phyloP scores from a whole-genome alignment of 306 rosid species.

The Cajanus cajan region DNA sequence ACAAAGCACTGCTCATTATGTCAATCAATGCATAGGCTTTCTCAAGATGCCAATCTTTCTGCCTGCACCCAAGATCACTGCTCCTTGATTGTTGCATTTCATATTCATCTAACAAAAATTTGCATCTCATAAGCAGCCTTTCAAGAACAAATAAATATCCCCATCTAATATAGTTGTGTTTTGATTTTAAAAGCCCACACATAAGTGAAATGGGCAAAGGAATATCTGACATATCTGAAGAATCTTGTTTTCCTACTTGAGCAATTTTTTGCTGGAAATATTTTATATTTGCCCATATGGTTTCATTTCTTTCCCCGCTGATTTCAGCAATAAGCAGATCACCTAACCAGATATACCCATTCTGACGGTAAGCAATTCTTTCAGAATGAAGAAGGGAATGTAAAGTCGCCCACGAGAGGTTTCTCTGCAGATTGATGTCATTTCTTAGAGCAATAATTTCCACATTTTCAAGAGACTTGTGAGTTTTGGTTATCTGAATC shows the following conservation, averaged over 20 bases:
- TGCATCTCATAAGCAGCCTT: slow-evolving; percentile 91
- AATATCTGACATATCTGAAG: slow-evolving; percentile 55
- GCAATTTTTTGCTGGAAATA: slow-evolving; percentile 64
- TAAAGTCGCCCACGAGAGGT: slow-evolving; percentile 75
- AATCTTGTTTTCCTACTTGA: slow-evolving; percentile 58
- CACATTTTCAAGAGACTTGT: slow-evolving; percentile 59
- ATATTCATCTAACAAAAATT: slow-evolving; percentile 79
- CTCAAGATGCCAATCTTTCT: slow-evolving; percentile 63
- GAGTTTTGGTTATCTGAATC: slow-evolving; percentile 77
- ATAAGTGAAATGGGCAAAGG: slow-evolving; percentile 70
- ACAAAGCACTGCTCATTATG: slow-evolving; percentile 81
- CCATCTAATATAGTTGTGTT: slow-evolving; percentile 70
- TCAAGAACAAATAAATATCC: slow-evolving; percentile 84
- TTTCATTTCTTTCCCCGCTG: slow-evolving; percentile 55
- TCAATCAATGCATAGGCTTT: slow-evolving; percentile 87
- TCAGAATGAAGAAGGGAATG: slow-evolving; percentile 95
- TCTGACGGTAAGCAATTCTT: slow-evolving; percentile 67
- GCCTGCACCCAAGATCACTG: slow-evolving; percentile 41
- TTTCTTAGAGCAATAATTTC: slow-evolving; percentile 52
- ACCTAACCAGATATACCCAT: slow-evolving; percentile 81
- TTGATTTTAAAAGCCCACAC: slow-evolving; percentile 91
- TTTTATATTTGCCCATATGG: slow-evolving; percentile 66
- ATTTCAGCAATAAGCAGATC: slow-evolving; percentile 88
- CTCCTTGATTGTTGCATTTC: slow-evolving; percentile 53
- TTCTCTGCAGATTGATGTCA: slow-evolving; percentile 57